Evolutionary conservation across 2,329 filamentous ascomycete genomes (phyloP).

Genomic region (Penicillium sp.): DNA sequence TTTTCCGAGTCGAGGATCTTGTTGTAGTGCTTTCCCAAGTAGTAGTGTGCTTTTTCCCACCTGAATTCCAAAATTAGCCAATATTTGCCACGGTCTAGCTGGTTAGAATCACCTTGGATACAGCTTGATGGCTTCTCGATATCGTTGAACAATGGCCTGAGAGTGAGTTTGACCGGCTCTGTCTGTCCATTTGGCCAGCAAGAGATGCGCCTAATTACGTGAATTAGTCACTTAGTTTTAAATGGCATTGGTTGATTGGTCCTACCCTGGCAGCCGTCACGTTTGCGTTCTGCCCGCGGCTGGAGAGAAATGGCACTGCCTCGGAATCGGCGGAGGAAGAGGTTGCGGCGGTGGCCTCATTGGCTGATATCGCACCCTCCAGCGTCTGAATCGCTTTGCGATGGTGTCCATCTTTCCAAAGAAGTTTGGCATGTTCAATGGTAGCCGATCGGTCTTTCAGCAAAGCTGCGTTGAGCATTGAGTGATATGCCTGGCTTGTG

Average conservation of each 20-base stretch:
- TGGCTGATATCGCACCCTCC: constrained; percentile 77
- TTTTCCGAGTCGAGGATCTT: constrained; percentile 91
- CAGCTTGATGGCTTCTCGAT: constrained; percentile 66
- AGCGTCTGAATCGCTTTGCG: constrained; percentile 92
- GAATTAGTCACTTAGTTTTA: background rate
- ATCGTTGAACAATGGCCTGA: constrained; percentile 73
- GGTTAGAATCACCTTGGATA: constrained; percentile 32
- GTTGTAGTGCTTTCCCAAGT: constrained; percentile 94
- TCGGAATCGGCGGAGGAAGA: constrained; percentile 35
- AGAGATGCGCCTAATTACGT: constrained; percentile 65
- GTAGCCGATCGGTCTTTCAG: constrained; percentile 83
- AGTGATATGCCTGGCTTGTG: constrained; percentile 86
- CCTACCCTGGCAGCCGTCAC: constrained; percentile 47
- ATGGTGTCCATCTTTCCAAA: constrained; percentile 92
- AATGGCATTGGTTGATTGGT: background rate
- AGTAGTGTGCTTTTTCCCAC: constrained; percentile 98
- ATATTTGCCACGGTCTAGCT: background rate
- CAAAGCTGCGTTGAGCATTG: constrained; percentile 81
- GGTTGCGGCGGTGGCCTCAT: constrained; percentile 63
- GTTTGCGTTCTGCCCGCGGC: constrained; percentile 51
- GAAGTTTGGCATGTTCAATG: constrained; percentile 86
- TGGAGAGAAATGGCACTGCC: constrained; percentile 38
- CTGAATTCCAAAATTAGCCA: constrained; percentile 34
- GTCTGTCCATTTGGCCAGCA: constrained; percentile 96
- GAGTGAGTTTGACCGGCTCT: constrained; percentile 90